These are phyloP conservation scores for Quercus tomentella DNA, from an alignment of 331 rosid species.

Conservation along the genomic window DNA sequence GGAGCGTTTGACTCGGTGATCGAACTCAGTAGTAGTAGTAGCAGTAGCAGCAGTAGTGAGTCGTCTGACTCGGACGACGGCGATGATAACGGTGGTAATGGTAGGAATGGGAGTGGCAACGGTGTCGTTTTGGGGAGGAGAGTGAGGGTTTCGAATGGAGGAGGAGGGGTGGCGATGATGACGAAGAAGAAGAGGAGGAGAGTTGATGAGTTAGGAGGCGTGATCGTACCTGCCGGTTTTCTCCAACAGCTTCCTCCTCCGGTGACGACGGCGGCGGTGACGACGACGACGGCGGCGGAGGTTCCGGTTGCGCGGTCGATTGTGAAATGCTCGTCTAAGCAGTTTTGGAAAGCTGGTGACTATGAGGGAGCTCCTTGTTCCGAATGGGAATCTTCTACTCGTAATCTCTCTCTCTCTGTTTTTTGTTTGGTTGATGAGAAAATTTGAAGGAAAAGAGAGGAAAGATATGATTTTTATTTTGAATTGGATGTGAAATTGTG, in stretches of 20 bases:
- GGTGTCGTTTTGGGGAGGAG: slow-evolving; percentile 9
- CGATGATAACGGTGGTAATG: too few species aligned
- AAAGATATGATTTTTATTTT: too few species aligned
- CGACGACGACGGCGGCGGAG: not conserved
- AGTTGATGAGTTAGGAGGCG: slow-evolving; percentile 32
- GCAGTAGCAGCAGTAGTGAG: slow-evolving; percentile 36
- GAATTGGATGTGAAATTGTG: not conserved
- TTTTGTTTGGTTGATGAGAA: not conserved
- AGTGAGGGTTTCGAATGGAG: not conserved
- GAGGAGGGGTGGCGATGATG: slow-evolving; percentile 4
- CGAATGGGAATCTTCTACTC: slow-evolving; percentile 39
- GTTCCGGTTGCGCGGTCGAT: not conserved
- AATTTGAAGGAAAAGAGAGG: not conserved
- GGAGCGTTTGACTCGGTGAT: slow-evolving; percentile 24
- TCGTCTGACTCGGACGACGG: slow-evolving; percentile 37
- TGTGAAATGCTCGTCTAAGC: slow-evolving; percentile 26
- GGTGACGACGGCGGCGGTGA: not conserved
- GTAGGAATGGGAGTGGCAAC: too few species aligned
- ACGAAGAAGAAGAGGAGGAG: slow-evolving; percentile 36
- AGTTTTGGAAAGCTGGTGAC: slow-evolving; percentile 97
- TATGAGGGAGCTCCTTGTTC: slow-evolving; percentile 44
- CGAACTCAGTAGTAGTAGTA: slow-evolving; percentile 42
- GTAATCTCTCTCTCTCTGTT: slow-evolving; percentile 20
- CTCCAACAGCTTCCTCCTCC: slow-evolving; percentile 27
- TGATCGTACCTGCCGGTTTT: slow-evolving; percentile 50